Evolutionary conservation across 208 protist species (phyloP).

Genomic region (Acanthamoeba royreba): DNA sequence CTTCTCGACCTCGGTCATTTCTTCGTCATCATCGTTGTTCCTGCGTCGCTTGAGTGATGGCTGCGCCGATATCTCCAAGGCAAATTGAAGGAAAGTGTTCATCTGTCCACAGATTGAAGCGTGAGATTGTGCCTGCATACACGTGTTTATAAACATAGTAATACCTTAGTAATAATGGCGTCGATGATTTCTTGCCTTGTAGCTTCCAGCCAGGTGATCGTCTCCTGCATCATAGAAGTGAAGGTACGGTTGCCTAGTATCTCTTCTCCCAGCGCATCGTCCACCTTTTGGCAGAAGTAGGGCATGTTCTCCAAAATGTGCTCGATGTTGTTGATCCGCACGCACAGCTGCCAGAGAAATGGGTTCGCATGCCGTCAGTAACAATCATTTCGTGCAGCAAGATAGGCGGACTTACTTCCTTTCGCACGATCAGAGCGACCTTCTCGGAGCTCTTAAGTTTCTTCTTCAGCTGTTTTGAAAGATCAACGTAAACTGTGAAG

Average conservation of each 20-base stretch:
- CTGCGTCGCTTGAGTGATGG: neutral
- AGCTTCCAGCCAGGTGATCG: neutral
- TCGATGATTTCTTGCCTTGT: neutral
- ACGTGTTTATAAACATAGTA: neutral
- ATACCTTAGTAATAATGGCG: slow-evolving; percentile 35
- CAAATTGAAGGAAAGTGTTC: slow-evolving; percentile 34
- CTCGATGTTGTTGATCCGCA: slow-evolving; percentile 34
- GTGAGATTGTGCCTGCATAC: neutral
- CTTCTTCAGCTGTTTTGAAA: slow-evolving; percentile 11
- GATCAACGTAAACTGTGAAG: slow-evolving; percentile 41
- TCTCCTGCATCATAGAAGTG: neutral
- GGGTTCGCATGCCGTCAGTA: neutral
- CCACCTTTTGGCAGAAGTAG: neutral
- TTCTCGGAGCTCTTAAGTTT: neutral
- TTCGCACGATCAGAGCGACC: neutral
- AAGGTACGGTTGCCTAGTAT: neutral
- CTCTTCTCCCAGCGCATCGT: neutral
- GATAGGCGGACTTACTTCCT: neutral
- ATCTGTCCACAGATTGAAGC: neutral
- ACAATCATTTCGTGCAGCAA: neutral
- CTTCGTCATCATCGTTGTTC: neutral
- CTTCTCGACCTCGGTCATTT: slow-evolving; percentile 42
- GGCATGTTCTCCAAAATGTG: neutral
- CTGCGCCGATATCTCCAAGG: neutral
- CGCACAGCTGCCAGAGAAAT: neutral